Conservation (phyloP, 78 protist species). For the Dictyostelium citrinum region DNA sequence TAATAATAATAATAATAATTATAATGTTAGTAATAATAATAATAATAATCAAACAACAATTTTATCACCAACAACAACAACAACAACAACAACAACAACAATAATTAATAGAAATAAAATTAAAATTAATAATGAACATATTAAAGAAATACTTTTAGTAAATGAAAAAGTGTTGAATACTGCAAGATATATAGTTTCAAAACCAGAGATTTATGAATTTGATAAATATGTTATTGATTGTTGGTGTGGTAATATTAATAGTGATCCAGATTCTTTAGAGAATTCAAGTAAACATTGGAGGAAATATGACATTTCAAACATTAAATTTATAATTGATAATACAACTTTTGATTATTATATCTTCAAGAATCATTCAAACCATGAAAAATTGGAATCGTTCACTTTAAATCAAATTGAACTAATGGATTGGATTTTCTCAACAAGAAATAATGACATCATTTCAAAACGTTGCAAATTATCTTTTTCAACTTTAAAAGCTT, state of each 20-base stretch:
- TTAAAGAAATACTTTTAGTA: neutral
- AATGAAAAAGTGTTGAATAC: neutral
- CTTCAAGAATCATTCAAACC: neutral
- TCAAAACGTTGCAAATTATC: neutral
- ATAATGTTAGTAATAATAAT: neutral
- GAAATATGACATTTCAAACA: neutral
- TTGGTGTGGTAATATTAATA: neutral
- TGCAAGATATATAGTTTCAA: neutral
- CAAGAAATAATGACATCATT: neutral
- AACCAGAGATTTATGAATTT: neutral
- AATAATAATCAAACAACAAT: neutral
- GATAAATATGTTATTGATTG: neutral
- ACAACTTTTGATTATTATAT: neutral
- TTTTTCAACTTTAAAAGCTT: neutral
- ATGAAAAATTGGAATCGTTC: neutral
- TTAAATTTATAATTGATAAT: neutral
- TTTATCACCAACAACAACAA: neutral
- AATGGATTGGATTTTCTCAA: neutral
- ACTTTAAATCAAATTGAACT: neutral
- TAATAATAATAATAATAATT: too few species aligned
- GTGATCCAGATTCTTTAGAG: neutral
- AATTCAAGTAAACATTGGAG: neutral
- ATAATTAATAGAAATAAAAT: neutral
- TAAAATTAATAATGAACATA: neutral
- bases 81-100: neutral